Base-by-base conservation (phyloP, 208 protist species). In the Leishmania turanica region DNA sequence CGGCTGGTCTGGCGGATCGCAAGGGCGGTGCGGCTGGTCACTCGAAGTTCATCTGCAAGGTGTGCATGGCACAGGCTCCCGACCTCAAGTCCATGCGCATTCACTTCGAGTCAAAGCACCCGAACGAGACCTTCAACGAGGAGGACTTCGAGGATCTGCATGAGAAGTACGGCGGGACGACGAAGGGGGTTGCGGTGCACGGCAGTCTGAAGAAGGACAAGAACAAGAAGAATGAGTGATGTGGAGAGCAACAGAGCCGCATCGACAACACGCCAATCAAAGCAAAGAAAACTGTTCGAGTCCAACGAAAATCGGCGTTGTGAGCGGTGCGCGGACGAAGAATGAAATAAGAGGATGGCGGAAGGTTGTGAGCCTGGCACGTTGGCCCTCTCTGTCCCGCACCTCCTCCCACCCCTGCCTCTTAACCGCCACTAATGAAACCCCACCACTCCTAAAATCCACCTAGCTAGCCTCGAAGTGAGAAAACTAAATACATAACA, bases 41-140 rank as follows among this genome's bases (percentile, higher is more conserved):
- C 83, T 74, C 88, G 49, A 74, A 77, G 60, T 93, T 90, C 80
- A 78, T 88, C 70, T 95, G 91, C 82, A 88, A 87, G 70, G 81
- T 95, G 42, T 95, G 91, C 87, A 91, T 90, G 87, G 47, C 84
- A 8, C 88, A 81, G 62, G 88, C 90, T 1, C 91, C 91, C 24
- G 89, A 93, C 62, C 78, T 95, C 65, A 95, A 95, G 89, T 87
- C 90, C 34, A 92, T 95, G 90, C 70, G 84, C 21, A 27, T 79
- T 15, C 91, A 95, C 90, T 93, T 91, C 82, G 91, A 95, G 69
- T 87, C 89, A 42, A 81, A 71, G 58, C 91, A 95, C 84, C 88
- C 91, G n/a, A 88, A 72, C 27, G 56, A 83, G 62, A 77, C 83
- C 53, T 95, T 92, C 69, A 86, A 91, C 66, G 85, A 91, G 75